A percentile compares a stretch with the other conserved stretches of the same genome.
Conservation (phyloP, 2,329 filamentous ascomycete genomes). For the Rhynchosporium secalis region DNA sequence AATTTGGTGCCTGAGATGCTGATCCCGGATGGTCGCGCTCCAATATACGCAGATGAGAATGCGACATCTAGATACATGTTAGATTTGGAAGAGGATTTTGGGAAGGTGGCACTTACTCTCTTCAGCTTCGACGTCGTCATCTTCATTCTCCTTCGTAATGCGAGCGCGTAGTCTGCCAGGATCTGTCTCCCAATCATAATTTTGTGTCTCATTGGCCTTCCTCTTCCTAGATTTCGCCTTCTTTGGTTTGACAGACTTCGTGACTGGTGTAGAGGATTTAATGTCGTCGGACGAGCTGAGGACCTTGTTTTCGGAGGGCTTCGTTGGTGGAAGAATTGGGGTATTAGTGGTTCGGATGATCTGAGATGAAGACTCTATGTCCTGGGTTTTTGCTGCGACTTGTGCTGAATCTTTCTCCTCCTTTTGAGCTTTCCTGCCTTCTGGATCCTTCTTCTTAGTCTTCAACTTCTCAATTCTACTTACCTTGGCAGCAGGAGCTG, state of each 20-base stretch:
- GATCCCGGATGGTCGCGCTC: slow-evolving; percentile 16
- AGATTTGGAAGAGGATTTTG: neutral
- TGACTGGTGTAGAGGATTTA: neutral
- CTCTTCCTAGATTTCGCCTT: neutral
- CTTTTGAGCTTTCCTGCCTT: neutral
- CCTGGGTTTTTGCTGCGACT: neutral
- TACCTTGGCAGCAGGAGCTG: neutral
- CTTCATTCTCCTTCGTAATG: slow-evolving; percentile 1
- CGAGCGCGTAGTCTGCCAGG: slow-evolving; percentile 25
- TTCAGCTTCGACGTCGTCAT: slow-evolving; percentile 24
- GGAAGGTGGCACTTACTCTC: slow-evolving; percentile 28
- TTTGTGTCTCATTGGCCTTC: neutral
- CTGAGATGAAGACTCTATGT: slow-evolving; percentile 2
- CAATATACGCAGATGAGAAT: slow-evolving; percentile 29
- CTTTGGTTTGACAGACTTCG: neutral
- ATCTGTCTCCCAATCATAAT: slow-evolving; percentile 28
- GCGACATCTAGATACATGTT: slow-evolving; percentile 28
- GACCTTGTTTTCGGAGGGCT: too few relatives aligned
- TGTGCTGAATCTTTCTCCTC: neutral
- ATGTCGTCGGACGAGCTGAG: neutral
- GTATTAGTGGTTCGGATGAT: neutral
- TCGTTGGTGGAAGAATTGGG: neutral
- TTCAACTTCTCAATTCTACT: neutral
- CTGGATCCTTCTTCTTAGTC: neutral
- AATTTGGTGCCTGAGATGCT: slow-evolving; percentile 25